Evolutionary conservation across 2,329 filamentous ascomycete species (phyloP), one percentile per base, ranked within the genome.

Genomic region (Neonectria punicea): DNA sequence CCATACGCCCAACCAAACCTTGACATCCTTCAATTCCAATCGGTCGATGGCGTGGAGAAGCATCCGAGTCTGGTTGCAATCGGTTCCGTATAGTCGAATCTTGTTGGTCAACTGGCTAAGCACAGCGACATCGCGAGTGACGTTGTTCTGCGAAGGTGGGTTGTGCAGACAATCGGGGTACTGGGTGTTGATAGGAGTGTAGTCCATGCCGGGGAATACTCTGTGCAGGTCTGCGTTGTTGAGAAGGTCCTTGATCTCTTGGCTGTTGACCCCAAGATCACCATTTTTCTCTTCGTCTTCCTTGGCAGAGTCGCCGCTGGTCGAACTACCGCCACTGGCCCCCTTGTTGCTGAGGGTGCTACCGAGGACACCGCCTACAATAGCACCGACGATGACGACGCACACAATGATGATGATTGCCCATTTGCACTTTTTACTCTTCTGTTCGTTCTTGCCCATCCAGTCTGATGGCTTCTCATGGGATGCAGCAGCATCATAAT

Each of bases 61-160:
- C 92, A 98, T 96, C 79, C 97, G 88, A 0, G 95, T 98, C 80
- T 98, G 95, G 80, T 98, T 98, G 85, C 95, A 98, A 81, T 98
- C 95, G 13, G 93, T 98, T 54, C 95, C 95, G 77, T 98, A 98
- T 1, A 98, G 85, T 8, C 95, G 91, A 53, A 98, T 87, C 3
- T 90, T 90, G 77, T 97, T 94, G 65, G 94, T 97, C 47, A 98
- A 84, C 77, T 97, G 94, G 13, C 92, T 94, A 56, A 98, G 88
- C 10, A 98, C 90, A 1, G 96, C 95, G 63, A 98, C 83, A 77
- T 98, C 95, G 58, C 93, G 89, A 0, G 96, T 98, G 70, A 98
- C 86, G 77, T 98, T 98, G 82, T 98, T 97, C 77, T 98, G 95
- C 36, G 91, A 94, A 0, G 95, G 92, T 1, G 93, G 92, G 71